Conservation (phyloP, 768 basidiomycete species). For the Flagelloscypha sp. region DNA sequence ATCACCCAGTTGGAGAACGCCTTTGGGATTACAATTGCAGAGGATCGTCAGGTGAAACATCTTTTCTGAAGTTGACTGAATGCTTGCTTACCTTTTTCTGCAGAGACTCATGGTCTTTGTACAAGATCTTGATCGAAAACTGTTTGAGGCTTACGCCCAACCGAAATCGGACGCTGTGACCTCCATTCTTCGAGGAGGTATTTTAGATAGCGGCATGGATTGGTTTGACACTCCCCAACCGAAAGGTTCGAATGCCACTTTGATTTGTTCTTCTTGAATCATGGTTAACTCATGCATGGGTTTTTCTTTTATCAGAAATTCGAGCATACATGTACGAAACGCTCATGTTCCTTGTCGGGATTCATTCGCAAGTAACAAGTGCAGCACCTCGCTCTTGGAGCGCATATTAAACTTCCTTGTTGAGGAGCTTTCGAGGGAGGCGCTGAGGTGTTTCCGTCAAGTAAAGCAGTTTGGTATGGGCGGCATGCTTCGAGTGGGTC, state of each 20-base stretch:
- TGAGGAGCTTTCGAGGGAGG: slow-evolving; percentile 75
- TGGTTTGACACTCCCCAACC: slow-evolving; percentile 95
- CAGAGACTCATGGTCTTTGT: slow-evolving; percentile 73
- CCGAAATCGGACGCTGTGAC: slow-evolving; percentile 68
- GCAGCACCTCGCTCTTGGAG: slow-evolving; percentile 68
- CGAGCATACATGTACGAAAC: slow-evolving; percentile 90
- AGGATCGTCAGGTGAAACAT: slow-evolving; percentile 57
- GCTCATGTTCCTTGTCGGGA: slow-evolving; percentile 79
- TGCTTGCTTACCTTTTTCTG: not conserved
- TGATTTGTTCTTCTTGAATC: slow-evolving; percentile 2
- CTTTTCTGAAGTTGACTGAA: slow-evolving; percentile 1
- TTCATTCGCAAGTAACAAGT: slow-evolving; percentile 85
- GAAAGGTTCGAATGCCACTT: slow-evolving; percentile 46
- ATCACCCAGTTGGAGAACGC: slow-evolving; percentile 70
- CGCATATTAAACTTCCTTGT: slow-evolving; percentile 77
- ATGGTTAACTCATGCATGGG: slow-evolving; percentile 6
- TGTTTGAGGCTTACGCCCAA: slow-evolving; percentile 84
- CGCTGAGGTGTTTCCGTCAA: slow-evolving; percentile 78
- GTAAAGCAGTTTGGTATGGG: slow-evolving; percentile 94
- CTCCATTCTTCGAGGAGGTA: slow-evolving; percentile 65
- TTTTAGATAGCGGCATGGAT: slow-evolving; percentile 74
- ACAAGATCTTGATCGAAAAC: slow-evolving; percentile 74
- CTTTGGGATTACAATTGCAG: slow-evolving; percentile 60
- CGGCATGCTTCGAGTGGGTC: slow-evolving; percentile 88
- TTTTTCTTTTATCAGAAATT: slow-evolving; percentile 56